A percentile compares a stretch with the other conserved stretches of the same genome.
Conservation (phyloP, 129 eudicot genomes). For the Helichrysum umbraculigerum region DNA sequence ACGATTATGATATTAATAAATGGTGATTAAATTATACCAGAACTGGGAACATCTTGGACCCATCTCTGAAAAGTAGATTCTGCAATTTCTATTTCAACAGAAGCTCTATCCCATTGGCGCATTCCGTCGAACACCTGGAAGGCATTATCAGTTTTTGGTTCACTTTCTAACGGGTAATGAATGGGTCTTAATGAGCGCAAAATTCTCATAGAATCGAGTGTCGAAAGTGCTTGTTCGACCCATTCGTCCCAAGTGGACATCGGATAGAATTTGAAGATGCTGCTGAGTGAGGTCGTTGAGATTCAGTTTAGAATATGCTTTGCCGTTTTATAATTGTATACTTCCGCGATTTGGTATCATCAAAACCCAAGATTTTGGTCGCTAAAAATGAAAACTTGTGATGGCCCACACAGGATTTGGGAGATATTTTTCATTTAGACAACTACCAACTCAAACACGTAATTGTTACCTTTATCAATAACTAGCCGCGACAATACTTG, state of each 20-base stretch:
- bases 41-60: conserved; percentile 73
- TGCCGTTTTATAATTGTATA: background rate
- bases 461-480: no score
- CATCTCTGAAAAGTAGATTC: conserved; percentile 73
- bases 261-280: conserved; percentile 21
- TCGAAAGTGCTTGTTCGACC: conserved; percentile 68
- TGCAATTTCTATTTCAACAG: conserved; percentile 67
- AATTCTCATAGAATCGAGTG: conserved; percentile 58
- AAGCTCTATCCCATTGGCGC: conserved; percentile 75
- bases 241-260: conserved; percentile 62
- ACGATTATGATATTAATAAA: background rate
- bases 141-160: conserved; percentile 19
- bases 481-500: no score
- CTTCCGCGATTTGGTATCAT: no score
- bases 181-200: conserved; percentile 91
- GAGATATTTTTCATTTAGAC: no score
- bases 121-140: conserved; percentile 58
- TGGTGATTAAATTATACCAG: conserved; percentile 41
- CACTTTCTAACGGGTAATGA: conserved; percentile 35
- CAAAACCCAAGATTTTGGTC: no score
- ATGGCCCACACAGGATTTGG: no score
- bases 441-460: no score
- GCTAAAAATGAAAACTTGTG: no score
- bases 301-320: background rate
- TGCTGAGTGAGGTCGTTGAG: no score